Evolutionary conservation across 2,329 filamentous ascomycete genomes (phyloP), one percentile per base, ranked within the genome.

Genomic region (Hypocrella siamensis): DNA sequence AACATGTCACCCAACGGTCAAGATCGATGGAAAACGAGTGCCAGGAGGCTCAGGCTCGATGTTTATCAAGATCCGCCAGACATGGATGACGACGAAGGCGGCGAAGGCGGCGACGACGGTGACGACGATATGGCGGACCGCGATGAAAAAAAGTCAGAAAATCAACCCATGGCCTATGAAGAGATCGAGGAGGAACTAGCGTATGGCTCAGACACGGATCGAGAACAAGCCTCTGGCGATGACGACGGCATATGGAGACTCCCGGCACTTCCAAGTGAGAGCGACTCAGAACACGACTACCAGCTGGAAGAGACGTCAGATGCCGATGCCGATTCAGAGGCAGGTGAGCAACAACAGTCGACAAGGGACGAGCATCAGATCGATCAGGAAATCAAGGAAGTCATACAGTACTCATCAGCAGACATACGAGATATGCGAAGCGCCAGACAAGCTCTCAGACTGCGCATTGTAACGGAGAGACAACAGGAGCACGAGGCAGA

Each of bases 41-140:
- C 69, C 6, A 54, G 68, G 19, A 53, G 70, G 28, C 42, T 74
- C 24, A 51, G 60, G 4, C 42, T 75, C 4, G 50, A 61, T 12
- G 60, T 74, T 4, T 57, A 54, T 26, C 50, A 61, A 5, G 49
- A 63, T 6, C 49, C 43, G 4, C 35, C 40, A 5, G 35, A 38
- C 21, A 35, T 31, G 14, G 41, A 46, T 1, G 44, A 43, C 6
- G 41, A 44, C 6, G 32, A 28, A 2, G 26, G 37, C 6, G 40
- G 47, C 3, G 42, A 46, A 1, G 32, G 26, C 3, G 26, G 37
- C 6, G 40, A 48, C 3, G 42, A 46, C 1, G 44, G 43, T 5
- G 41, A 43, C 6, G 25, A 26, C 25, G 25, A 14, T 7, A 12
- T 4, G 4, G 21, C 9, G 9, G 31, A 30, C 3, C 18, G 37